These are phyloP conservation scores for Colletotrichum plurivorum DNA, from an alignment of 2,329 filamentous ascomycete species.

Conservation along the genomic window DNA sequence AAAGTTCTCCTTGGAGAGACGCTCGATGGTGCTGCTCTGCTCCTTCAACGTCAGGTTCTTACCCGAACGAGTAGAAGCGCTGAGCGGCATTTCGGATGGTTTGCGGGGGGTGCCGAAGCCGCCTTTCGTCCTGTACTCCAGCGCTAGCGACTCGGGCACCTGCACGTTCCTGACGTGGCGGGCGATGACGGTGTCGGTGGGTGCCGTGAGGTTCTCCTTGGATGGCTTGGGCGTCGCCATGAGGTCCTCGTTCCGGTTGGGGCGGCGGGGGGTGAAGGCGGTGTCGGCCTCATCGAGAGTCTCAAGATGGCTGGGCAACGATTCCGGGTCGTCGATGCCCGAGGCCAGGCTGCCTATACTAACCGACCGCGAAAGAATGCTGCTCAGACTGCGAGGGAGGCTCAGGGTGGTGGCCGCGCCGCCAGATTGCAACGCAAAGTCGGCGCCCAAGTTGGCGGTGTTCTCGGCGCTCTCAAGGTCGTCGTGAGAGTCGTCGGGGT, in stretches of 20 bases:
- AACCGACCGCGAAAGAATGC: constrained; percentile 78
- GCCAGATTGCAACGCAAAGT: constrained; percentile 87
- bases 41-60: constrained; percentile 92
- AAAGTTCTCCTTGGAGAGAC: constrained; percentile 97
- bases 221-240: constrained; percentile 80
- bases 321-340: constrained; percentile 73
- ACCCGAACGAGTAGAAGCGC: constrained; percentile 67
- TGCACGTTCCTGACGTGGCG: constrained; percentile 92
- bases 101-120: constrained; percentile 73
- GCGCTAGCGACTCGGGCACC: constrained; percentile 88
- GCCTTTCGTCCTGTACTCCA: constrained; percentile 85
- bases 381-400: constrained; percentile 64
- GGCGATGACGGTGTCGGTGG: constrained; percentile 90
- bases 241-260: constrained; percentile 56
- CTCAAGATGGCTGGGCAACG: constrained; percentile 62
- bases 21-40: constrained; percentile 96
- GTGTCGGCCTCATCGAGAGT: constrained; percentile 65
- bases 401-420: constrained; percentile 75
- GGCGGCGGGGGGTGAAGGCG: constrained; percentile 49
- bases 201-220: constrained; percentile 70
- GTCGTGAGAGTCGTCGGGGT: constrained; percentile 68
- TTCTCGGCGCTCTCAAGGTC: constrained; percentile 78
- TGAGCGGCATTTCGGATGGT: constrained; percentile 66
- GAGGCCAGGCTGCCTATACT: constrained; percentile 94
- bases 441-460: constrained; percentile 76